These are phyloP conservation scores for Neurospora tetrasperma DNA, from an alignment of 495 filamentous ascomycete species.

Conservation along the genomic window DNA sequence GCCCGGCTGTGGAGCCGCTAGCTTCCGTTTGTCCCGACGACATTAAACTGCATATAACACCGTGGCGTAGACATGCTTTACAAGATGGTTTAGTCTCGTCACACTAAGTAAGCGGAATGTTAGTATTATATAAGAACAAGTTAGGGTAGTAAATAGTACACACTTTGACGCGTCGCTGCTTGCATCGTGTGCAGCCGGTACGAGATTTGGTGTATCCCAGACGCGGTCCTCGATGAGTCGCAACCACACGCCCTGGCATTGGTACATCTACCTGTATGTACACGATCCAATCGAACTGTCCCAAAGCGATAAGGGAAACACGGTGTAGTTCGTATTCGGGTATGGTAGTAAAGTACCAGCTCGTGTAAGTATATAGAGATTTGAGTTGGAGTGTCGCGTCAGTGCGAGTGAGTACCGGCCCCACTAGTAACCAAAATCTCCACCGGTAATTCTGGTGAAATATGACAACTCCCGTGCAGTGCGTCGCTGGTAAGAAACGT, in stretches of 20 bases:
- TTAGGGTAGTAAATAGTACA: neutral
- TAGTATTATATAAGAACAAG: no score
- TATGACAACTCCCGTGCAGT: neutral
- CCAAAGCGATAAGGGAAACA: neutral
- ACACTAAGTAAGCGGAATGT: constrained; percentile 11
- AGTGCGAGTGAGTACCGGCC: neutral
- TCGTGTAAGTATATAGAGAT: no score
- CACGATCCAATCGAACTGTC: neutral
- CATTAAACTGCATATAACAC: constrained; percentile 21
- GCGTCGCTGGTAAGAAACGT: neutral
- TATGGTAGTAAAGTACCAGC: no score
- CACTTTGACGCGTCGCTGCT: constrained; percentile 24
- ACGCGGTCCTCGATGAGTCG: constrained; percentile 7
- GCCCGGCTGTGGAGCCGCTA: neutral
- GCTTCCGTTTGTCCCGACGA: neutral
- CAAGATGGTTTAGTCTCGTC: constrained; percentile 20
- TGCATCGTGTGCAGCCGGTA: constrained; percentile 20
- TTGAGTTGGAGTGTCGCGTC: no score
- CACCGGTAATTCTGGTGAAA: neutral
- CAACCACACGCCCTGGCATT: neutral
- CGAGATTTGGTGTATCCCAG: constrained; percentile 25
- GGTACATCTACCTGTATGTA: neutral
- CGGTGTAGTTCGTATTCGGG: neutral
- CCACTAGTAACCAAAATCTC: neutral
- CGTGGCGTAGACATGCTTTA: constrained; percentile 21